phyloP scores from a whole-genome alignment of 768 basidiomycete genomes.

The Suillus placidus region DNA sequence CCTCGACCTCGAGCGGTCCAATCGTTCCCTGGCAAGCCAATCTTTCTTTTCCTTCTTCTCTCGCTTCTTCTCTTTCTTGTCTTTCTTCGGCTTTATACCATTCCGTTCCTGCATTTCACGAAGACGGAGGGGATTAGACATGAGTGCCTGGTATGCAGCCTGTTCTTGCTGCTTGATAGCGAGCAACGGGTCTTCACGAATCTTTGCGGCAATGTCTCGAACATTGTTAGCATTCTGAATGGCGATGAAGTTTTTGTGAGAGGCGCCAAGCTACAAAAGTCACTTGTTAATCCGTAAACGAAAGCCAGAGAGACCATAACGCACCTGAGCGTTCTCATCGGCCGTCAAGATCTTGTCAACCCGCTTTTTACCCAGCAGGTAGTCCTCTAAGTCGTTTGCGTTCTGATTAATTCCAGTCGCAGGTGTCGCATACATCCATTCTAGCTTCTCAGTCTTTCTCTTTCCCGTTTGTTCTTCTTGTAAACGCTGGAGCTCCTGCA shows the following conservation, averaged over 20 bases:
- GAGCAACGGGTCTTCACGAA: conserved; percentile 95
- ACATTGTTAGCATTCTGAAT: conserved; percentile 90
- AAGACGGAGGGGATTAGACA: conserved; percentile 84
- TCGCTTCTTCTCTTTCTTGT: conserved; percentile 62
- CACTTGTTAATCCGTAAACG: conserved; percentile 7
- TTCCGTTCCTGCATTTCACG: conserved; percentile 79
- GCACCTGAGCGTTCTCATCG: conserved; percentile 88
- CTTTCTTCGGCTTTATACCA: conserved; percentile 81
- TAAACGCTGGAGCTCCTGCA: conserved; percentile 93
- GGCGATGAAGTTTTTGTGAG: conserved; percentile 93
- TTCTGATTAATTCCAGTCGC: conserved; percentile 87
- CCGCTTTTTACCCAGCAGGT: conserved; percentile 94
- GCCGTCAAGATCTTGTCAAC: conserved; percentile 95
- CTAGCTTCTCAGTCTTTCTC: conserved; percentile 90
- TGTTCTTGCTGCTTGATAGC: conserved; percentile 99
- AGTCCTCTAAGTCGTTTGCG: conserved; percentile 92
- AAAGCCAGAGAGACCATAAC: conserved; percentile 17
- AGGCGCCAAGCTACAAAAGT: conserved; percentile 66
- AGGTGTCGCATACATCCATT: conserved; percentile 99
- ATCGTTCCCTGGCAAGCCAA: conserved; percentile 24
- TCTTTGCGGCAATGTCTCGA: conserved; percentile 89
- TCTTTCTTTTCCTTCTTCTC: conserved; percentile 53
- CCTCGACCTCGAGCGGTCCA: conserved; percentile 37
- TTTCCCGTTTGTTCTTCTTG: conserved; percentile 96
- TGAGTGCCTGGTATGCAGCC: conserved; percentile 82